Percentiles rank a stretch among this genome's conserved stretches.
phyloP scores from a whole-genome alignment of 2,329 filamentous ascomycete genomes.

The Alternaria burnsii region DNA sequence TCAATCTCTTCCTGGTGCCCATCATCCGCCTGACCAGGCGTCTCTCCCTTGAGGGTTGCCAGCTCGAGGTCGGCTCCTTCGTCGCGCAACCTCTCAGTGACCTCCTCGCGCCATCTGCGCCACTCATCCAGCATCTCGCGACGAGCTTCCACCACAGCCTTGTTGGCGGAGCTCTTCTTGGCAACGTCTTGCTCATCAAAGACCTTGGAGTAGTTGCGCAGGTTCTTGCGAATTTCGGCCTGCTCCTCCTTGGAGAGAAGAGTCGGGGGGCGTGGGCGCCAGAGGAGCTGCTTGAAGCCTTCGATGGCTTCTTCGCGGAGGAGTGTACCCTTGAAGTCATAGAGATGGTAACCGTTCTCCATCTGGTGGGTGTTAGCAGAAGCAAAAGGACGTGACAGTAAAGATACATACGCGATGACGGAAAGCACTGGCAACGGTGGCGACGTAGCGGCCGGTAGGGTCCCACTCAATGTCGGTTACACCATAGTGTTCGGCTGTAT shows the following conservation, averaged over 20 bases:
- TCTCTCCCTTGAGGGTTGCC: slow-evolving; percentile 61
- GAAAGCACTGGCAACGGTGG: slow-evolving; percentile 92
- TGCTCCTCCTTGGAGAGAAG: slow-evolving; percentile 96
- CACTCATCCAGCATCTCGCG: slow-evolving; percentile 87
- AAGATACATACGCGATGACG: slow-evolving; percentile 84
- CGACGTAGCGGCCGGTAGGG: slow-evolving; percentile 91
- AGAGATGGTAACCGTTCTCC: slow-evolving; percentile 99
- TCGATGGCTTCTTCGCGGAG: slow-evolving; percentile 92
- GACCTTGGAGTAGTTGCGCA: slow-evolving; percentile 91
- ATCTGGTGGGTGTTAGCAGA: slow-evolving; percentile 66
- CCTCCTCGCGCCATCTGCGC: slow-evolving; percentile 80
- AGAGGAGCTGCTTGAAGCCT: slow-evolving; percentile 97
- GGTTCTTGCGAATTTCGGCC: slow-evolving; percentile 96
- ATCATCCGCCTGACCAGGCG: slow-evolving; percentile 56
- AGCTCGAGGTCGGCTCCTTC: slow-evolving; percentile 67
- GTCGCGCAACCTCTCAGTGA: slow-evolving; percentile 69
- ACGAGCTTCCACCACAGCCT: slow-evolving; percentile 89
- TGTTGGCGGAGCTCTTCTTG: slow-evolving; percentile 91
- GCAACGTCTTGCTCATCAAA: slow-evolving; percentile 97
- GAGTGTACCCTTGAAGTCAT: slow-evolving; percentile 91
- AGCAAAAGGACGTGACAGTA: slow-evolving; percentile 6
- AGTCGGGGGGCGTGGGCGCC: slow-evolving; percentile 91
- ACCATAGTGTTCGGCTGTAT: slow-evolving; percentile 92
- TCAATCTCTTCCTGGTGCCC: slow-evolving; percentile 65
- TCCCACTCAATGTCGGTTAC: slow-evolving; percentile 99